These are phyloP conservation scores for Sugiyamaella xylanicola DNA, from an alignment of 1,139 yeast species.

Conservation along the genomic window DNA sequence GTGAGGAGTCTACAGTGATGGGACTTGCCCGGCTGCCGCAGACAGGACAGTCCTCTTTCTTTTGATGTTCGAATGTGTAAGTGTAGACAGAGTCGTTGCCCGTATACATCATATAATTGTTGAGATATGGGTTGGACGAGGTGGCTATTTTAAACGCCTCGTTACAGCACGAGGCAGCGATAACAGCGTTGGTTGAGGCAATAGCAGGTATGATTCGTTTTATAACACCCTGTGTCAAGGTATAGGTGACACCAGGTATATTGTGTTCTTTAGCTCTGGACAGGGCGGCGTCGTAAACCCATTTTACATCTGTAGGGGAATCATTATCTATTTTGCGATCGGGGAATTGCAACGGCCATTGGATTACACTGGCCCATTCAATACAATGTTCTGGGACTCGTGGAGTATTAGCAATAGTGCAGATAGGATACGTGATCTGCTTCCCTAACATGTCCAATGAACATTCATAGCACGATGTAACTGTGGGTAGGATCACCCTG, in stretches of 20 bases:
- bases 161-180: constrained; percentile 89
- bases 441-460: constrained; percentile 75
- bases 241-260: constrained; percentile 70
- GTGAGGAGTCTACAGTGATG: constrained; percentile 41
- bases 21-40: constrained; percentile 55
- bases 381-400: constrained; percentile 92
- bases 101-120: constrained; percentile 84
- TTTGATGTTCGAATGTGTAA: constrained; percentile 65
- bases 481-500: constrained; percentile 80
- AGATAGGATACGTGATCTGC: constrained; percentile 78
- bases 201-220: constrained; percentile 93
- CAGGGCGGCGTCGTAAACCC: constrained; percentile 61
- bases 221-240: constrained; percentile 80
- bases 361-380: constrained; percentile 82
- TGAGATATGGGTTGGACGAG: constrained; percentile 63
- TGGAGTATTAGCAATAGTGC: constrained; percentile 94
- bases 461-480: constrained; percentile 92
- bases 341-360: constrained; percentile 64
- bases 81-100: constrained; percentile 79
- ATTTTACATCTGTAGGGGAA: constrained; percentile 63
- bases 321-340: constrained; percentile 64
- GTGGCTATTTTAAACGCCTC: constrained; percentile 83
- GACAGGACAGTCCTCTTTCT: constrained; percentile 66
- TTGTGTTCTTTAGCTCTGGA: constrained; percentile 64
- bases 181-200: constrained; percentile 90